These are phyloP conservation scores for Penicillium sp. DNA, from an alignment of 2,329 filamentous ascomycete species.

Conservation along the genomic window DNA sequence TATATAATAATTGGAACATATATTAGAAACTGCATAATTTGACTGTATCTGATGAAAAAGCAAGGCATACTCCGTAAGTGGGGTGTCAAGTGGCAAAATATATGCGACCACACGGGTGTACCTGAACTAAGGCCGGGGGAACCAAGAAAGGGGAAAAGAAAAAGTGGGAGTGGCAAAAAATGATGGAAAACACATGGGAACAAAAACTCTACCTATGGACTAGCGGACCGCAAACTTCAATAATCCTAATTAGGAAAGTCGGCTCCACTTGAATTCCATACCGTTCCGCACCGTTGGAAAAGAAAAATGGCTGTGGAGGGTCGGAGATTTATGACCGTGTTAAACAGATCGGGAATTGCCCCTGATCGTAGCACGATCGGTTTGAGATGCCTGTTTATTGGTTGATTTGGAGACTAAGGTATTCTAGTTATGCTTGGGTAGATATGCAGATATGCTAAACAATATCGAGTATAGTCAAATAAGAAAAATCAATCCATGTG, in stretches of 20 bases:
- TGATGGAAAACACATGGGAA: slow-evolving; percentile 21
- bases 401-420: background rate
- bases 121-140: slow-evolving; percentile 9
- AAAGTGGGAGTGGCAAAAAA: background rate
- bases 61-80: background rate
- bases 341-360: slow-evolving; percentile 1
- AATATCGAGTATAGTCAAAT: background rate
- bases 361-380: background rate
- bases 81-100: slow-evolving; percentile 2
- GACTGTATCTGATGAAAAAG: background rate
- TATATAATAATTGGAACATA: background rate
- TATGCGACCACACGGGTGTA: slow-evolving; percentile 9
- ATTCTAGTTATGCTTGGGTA: background rate
- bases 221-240: slow-evolving; percentile 23
- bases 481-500: background rate
- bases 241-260: slow-evolving; percentile 16
- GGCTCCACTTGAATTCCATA: slow-evolving; percentile 16
- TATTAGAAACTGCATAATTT: background rate
- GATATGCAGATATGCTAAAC: background rate
- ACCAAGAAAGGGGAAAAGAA: slow-evolving; percentile 6
- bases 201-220: slow-evolving; percentile 16
- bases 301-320: slow-evolving; percentile 14
- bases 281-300: slow-evolving; percentile 26
- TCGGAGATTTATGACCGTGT: slow-evolving; percentile 6
- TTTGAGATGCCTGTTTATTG: background rate